phyloP scores from a whole-genome alignment of 345 rosid species.

The Luvunga scandens region DNA sequence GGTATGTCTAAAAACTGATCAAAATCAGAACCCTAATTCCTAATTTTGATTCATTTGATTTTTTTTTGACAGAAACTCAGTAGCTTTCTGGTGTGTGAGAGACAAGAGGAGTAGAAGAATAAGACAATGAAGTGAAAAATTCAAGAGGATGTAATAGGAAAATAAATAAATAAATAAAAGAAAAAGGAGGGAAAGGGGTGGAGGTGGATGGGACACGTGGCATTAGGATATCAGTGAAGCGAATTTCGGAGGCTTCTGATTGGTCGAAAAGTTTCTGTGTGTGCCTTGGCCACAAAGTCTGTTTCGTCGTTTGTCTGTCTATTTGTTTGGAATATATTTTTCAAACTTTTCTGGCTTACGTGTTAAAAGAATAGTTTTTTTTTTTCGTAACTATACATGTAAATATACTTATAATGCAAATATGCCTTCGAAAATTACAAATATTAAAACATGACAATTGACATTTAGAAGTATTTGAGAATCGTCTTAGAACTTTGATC shows the following conservation, averaged over 20 bases:
- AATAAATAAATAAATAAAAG: neutral
- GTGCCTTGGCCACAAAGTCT: constrained; percentile 18
- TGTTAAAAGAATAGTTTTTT: constrained; percentile 1
- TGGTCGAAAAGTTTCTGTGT: constrained; percentile 18
- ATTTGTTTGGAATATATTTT: neutral
- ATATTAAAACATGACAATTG: no score
- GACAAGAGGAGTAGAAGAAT: constrained; percentile 9
- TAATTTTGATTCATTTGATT: constrained; percentile 13
- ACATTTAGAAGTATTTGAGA: no score
- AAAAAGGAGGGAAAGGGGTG: constrained; percentile 42
- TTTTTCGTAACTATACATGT: no score
- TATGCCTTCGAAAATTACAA: no score
- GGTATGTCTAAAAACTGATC: neutral
- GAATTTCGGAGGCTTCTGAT: constrained; percentile 17
- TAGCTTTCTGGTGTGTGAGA: constrained; percentile 13
- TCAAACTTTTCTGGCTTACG: constrained; percentile 23
- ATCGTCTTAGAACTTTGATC: no score
- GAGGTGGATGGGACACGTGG: constrained; percentile 66
- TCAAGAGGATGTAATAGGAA: neutral
- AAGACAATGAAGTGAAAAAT: neutral
- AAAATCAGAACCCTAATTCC: constrained; percentile 27
- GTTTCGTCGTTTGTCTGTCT: constrained; percentile 1
- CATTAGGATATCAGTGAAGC: constrained; percentile 23
- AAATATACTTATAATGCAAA: no score
- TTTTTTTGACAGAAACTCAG: neutral